phyloP scores from a whole-genome alignment of 2,329 filamentous ascomycete species.

The Diatrype stigma region DNA sequence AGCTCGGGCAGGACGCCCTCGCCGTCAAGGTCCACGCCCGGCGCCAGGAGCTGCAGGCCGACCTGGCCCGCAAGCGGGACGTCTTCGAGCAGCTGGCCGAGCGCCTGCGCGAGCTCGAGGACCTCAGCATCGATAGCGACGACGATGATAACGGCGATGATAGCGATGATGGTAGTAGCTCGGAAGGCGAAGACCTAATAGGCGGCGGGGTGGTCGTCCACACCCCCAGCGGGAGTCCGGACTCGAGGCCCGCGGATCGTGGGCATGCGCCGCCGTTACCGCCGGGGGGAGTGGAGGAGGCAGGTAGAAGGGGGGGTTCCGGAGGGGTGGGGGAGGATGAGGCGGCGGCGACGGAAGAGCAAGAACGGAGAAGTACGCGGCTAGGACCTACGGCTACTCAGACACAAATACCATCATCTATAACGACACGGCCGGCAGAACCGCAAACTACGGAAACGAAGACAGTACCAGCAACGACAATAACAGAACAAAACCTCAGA shows the following conservation, averaged over 20 bases:
- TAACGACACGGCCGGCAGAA: conserved; percentile 2
- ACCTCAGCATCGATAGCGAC: conserved; percentile 46
- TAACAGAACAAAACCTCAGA: conserved; percentile 32
- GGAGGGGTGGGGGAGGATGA: conserved; percentile 10
- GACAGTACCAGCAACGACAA: conserved; percentile 11
- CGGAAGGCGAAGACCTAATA: conserved; percentile 55
- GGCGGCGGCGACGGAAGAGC: conserved; percentile 11
- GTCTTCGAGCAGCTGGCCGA: conserved; percentile 62
- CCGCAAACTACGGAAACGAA: conserved; percentile 5
- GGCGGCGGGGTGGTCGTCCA: conserved; percentile 46
- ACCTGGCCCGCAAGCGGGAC: conserved; percentile 62
- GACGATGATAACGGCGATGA: conserved; percentile 29
- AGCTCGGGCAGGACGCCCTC: conserved; percentile 65
- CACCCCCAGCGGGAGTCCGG: conserved; percentile 51
- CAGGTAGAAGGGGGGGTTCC: conserved; percentile 8
- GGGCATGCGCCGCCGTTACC: conserved; percentile 1
- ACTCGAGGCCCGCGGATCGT: conserved; percentile 27
- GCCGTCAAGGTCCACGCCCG: conserved; percentile 54
- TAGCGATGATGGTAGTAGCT: conserved; percentile 37
- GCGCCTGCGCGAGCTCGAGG: conserved; percentile 63
- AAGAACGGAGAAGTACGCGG: conserved; percentile 6
- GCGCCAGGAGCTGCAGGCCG: conserved; percentile 57
- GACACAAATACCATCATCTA: not conserved
- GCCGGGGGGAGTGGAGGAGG: not conserved
- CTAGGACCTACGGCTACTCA: not conserved